Percentiles rank a stretch among this genome's conserved stretches.
Evolutionary conservation across 768 basidiomycete species (phyloP).

Genomic region (Podaxis carcinomalis): DNA sequence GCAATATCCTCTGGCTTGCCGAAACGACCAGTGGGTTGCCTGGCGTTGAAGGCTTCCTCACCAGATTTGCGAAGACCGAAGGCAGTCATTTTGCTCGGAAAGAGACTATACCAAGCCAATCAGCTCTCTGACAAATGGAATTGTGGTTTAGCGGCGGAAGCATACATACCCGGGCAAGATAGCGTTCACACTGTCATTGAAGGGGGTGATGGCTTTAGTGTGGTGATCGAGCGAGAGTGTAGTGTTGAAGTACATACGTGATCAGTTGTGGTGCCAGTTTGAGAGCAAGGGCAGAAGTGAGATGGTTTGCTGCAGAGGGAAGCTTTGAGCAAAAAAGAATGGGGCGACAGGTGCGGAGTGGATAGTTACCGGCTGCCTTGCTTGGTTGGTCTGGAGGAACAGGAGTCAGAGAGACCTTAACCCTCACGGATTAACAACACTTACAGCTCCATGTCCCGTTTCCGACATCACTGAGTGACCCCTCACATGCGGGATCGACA

Average conservation of each 20-base stretch:
- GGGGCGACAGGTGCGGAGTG: neutral
- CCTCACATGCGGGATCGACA: constrained; percentile 48
- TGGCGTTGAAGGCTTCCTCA: constrained; percentile 43
- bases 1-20: constrained; percentile 67
- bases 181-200: constrained; percentile 64
- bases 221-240: neutral
- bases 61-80: constrained; percentile 57
- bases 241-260: constrained; percentile 45
- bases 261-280: constrained; percentile 57
- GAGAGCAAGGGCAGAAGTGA: constrained; percentile 67
- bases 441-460: constrained; percentile 77
- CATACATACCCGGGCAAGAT: constrained; percentile 67
- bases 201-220: neutral
- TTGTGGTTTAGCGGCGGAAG: constrained; percentile 1
- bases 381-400: constrained; percentile 60
- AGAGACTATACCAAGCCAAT: constrained; percentile 32
- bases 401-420: neutral
- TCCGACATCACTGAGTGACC: constrained; percentile 45
- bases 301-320: constrained; percentile 58
- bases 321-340: neutral
- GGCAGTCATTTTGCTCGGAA: constrained; percentile 84
- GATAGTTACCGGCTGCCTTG: constrained; percentile 64
- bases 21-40: constrained; percentile 68
- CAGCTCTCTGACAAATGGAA: neutral
- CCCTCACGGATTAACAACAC: constrained; percentile 24